These are phyloP conservation scores for Zymoseptoria tritici DNA, from an alignment of 2,329 filamentous ascomycete genomes.

Conservation along the genomic window DNA sequence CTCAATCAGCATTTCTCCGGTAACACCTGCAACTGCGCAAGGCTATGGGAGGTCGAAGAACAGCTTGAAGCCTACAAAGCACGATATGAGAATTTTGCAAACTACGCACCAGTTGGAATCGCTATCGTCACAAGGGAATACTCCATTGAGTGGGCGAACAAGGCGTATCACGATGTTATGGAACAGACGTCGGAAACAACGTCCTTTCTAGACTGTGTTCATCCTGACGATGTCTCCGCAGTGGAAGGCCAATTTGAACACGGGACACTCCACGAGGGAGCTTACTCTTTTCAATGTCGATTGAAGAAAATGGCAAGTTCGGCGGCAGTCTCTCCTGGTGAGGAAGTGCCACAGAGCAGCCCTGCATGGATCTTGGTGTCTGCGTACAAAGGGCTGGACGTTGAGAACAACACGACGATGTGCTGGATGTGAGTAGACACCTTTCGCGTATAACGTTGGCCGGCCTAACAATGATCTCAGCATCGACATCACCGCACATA, in stretches of 20 bases:
- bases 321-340: conserved; percentile 7
- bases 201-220: conserved; percentile 9
- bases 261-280: conserved; percentile 8
- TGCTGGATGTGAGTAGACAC: conserved; percentile 17
- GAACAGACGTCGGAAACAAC: conserved; percentile 8
- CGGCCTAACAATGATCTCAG: background rate
- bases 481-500: conserved; percentile 40
- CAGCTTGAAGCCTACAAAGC: conserved; percentile 10
- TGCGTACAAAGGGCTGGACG: conserved; percentile 10
- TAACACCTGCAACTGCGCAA: conserved; percentile 12
- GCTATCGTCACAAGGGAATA: conserved; percentile 6
- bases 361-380: conserved; percentile 15
- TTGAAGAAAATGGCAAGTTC: conserved; percentile 11
- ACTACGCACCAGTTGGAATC: conserved; percentile 14
- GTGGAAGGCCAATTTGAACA: conserved; percentile 8
- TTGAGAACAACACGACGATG: conserved; percentile 11
- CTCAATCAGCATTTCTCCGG: conserved; percentile 14
- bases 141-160: conserved; percentile 16
- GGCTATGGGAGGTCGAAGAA: conserved; percentile 10
- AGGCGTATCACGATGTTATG: conserved; percentile 14
- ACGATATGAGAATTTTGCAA: conserved; percentile 14
- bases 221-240: conserved; percentile 12
- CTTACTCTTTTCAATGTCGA: conserved; percentile 17
- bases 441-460: background rate
- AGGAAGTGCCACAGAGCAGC: conserved; percentile 3